Base-by-base conservation (phyloP, 768 basidiomycete species). In the Erythrobasidium yunnanense region DNA sequence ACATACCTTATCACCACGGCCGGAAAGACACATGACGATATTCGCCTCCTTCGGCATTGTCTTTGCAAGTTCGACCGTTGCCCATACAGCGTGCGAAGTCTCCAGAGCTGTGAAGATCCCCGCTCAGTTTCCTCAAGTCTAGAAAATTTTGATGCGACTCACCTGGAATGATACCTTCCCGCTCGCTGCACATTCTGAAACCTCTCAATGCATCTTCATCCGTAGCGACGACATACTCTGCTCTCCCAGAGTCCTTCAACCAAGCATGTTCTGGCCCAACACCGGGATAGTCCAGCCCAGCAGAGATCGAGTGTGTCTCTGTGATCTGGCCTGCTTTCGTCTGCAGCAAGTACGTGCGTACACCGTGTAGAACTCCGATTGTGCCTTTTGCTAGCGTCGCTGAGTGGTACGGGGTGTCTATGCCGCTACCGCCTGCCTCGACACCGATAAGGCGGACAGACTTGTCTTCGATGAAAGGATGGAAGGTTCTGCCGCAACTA, bases 191-290 rank as follows among this genome's bases (percentile, higher is more conserved):
- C 78, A 90, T 80, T 66, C 90, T 80, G 82, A 99, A 97, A 0
- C 90, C 95, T 42, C 90, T 82, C 29, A 97, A 80, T 4, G 90
- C 90, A 71, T 99, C 81, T 76, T 95, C 90, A 73, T 99, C 95
- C 3, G 88, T 95, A 7, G 92, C 93, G 15, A 82, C 85, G 20
- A 88, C 84, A 75, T 97, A 99, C 74, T 95, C 90, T 0, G 90
- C 95, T 67, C 95, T 81, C 18, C 87, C 87, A 2, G 86, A 87
- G 74, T 96, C 91, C 77, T 96, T 96, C 74, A 99, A 79, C 87
- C 88, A 95, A 50, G 93, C 87, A 74, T 97, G 95, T 77, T 99
- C 95, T 7, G 95, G 95, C 22, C 95, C 95, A 53, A 99, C 93
- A 69, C 91, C 91, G 25, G 91, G 91, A 77, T 96, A 96, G 77